Base-by-base conservation (phyloP, 805 yeast genomes). In the Torulaspora franciscae region DNA sequence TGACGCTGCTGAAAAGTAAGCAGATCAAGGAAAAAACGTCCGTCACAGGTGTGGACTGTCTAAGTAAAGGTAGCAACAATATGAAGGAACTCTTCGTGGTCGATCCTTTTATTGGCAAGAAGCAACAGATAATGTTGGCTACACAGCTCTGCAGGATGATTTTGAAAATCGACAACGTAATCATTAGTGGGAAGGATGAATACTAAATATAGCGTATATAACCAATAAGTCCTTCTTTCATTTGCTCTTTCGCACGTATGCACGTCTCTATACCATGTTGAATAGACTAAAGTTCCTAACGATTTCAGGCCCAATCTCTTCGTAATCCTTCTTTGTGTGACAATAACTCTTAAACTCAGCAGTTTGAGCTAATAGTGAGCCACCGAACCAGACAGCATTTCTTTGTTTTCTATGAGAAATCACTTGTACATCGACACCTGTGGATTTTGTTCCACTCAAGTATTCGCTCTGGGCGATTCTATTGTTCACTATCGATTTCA, bases 331-430 rank as follows among this genome's bases (percentile, higher is more conserved):
- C 72, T 93, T 93, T 19, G 99, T 91, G 72, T 93, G 93, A 67
- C 98, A 93, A 69, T 90, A 90, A 66, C 95, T 81, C 69, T 85
- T 87, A 72, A 93, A 93, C 70, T 93, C 99, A 17, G 95, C 81
- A 8, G 99, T 93, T 72, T 91, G 98, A 1, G 99, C 98, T 63
- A 93, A 75, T 56, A 93, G 72, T 15, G 95, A 85, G 55, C 99
- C 99, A 57, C 99, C 99, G 65, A 91, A 93, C 99, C 99, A 93
- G 47, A 93, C 99, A 3, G 99, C 99, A 62, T 93, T 88, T 66
- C 96, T 80, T 73, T 93, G 99, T 70, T 93, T 85, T 73, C 91
- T 89, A 72, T 93, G 99, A 24, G 95, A 81, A 54, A 93, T 90
- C 50, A 93, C 99, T 70, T 87, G 95, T 45, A 93, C 99, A 46